These are phyloP conservation scores for Boletus eberwhitei DNA, from an alignment of 768 basidiomycete genomes.

Conservation along the genomic window DNA sequence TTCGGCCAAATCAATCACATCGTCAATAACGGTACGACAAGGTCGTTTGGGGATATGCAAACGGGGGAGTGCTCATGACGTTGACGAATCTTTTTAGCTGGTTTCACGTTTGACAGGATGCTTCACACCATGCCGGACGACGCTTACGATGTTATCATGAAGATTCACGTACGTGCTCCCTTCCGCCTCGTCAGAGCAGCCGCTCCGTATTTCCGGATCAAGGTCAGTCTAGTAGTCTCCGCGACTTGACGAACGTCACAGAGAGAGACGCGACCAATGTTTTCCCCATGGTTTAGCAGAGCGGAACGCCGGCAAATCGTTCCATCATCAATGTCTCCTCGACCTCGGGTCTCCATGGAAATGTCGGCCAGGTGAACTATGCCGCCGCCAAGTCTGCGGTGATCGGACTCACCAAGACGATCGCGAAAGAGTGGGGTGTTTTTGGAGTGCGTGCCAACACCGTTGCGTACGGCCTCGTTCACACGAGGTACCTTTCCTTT, in stretches of 20 bases:
- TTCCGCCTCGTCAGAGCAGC: conserved; percentile 83
- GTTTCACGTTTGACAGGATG: conserved; percentile 86
- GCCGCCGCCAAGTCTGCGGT: conserved; percentile 78
- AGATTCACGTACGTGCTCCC: conserved; percentile 82
- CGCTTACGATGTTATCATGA: conserved; percentile 75
- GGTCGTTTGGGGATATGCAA: neutral
- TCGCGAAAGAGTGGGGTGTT: conserved; percentile 83
- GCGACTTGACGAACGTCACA: neutral
- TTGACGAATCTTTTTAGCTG: conserved; percentile 38
- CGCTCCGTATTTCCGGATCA: conserved; percentile 81
- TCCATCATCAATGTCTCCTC: conserved; percentile 83
- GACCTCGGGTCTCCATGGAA: conserved; percentile 79
- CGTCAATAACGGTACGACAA: conserved; percentile 66
- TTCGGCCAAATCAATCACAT: conserved; percentile 88
- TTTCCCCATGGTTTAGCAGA: conserved; percentile 31
- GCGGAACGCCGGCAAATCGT: conserved; percentile 58
- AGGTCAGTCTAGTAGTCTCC: conserved; percentile 35
- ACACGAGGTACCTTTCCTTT: conserved; percentile 54
- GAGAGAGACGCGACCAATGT: neutral
- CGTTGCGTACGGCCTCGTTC: conserved; percentile 72
- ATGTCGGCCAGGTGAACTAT: conserved; percentile 83
- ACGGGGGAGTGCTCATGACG: neutral
- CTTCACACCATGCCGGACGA: conserved; percentile 84
- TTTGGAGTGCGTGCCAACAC: conserved; percentile 83
- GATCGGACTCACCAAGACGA: conserved; percentile 78